These are phyloP conservation scores for Aspergillus avenaceus DNA, from an alignment of 495 filamentous ascomycete genomes.

Conservation along the genomic window DNA sequence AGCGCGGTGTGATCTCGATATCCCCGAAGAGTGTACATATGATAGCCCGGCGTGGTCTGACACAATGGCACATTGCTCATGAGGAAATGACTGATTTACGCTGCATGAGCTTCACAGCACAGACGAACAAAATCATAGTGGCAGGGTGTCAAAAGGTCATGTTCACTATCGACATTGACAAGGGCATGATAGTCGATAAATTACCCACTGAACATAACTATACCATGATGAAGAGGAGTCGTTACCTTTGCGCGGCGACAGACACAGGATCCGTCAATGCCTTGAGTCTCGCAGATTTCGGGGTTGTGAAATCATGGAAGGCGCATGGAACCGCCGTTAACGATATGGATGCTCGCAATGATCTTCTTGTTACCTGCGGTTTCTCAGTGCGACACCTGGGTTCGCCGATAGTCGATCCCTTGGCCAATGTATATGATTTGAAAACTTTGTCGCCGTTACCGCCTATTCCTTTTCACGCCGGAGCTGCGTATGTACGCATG, in stretches of 20 bases:
- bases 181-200: conserved; percentile 73
- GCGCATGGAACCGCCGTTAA: conserved; percentile 80
- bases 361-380: conserved; percentile 92
- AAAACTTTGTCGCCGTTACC: conserved; percentile 79
- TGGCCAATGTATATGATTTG: conserved; percentile 92
- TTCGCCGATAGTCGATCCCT: conserved; percentile 70
- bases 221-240: conserved; percentile 83
- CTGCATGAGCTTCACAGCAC: conserved; percentile 92
- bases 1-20: conserved; percentile 79
- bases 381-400: conserved; percentile 69
- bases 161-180: conserved; percentile 86
- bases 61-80: conserved; percentile 79
- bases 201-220: conserved; percentile 70
- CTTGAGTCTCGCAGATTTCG: conserved; percentile 72
- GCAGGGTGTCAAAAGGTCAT: conserved; percentile 83
- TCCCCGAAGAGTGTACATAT: conserved; percentile 79
- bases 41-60: conserved; percentile 70
- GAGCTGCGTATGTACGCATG: conserved; percentile 89
- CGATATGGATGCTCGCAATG: conserved; percentile 92
- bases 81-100: conserved; percentile 76
- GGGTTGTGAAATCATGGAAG: conserved; percentile 79
- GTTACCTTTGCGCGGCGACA: conserved; percentile 89
- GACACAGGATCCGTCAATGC: conserved; percentile 79
- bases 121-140: conserved; percentile 77
- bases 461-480: conserved; percentile 86